Evolutionary conservation across 2,329 filamentous ascomycete species (phyloP), one percentile per base, ranked within the genome.

Genomic region (Aureobasidium sp.): DNA sequence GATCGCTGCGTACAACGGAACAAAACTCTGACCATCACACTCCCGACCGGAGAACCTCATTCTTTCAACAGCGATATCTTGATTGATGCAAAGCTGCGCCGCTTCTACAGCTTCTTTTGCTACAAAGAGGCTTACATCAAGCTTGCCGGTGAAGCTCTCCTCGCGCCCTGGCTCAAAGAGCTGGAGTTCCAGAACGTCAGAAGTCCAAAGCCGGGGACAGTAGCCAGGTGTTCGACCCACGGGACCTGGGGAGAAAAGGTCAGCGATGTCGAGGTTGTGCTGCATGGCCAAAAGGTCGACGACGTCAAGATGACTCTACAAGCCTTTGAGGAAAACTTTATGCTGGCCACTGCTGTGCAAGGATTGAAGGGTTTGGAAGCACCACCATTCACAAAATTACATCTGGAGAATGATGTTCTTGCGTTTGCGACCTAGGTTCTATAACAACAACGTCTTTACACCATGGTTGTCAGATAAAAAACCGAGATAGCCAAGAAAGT

Each of bases 111-210:
- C 0, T 83, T 88, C 63, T 93, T 89, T 87, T 90, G 87, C 72
- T 81, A 90, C 72, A 86, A 90, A 68, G 89, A 93, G 76, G 86
- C 88, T 0, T 92, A 90, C 71, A 86, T 92, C 73, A 93, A 92
- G 81, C 85, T 93, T 77, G 89, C 88, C 34, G 89, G 89, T 29
- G 88, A 92, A 68, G 89, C 88, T 0, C 78, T 93, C 63, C 78
- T 91, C 9, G 89, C 89, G 0, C 78, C 79, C 4, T 93, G 89
- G 89, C 78, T 93, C 53, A 77, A 77, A 56, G 82, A 88, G 55
- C 76, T 92, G 9, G 87, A 91, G 68, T 90, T 93, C 70, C 77
- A 79, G 63, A 76, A 79, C 53, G 87, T 90, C 58, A 76, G 78
- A 56, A 82, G 86, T 53, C 86, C 87, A 14, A 71, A 66, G 17